phyloP scores from a whole-genome alignment of 2,329 filamentous ascomycete species.

The Cladophialophora carrionii region DNA sequence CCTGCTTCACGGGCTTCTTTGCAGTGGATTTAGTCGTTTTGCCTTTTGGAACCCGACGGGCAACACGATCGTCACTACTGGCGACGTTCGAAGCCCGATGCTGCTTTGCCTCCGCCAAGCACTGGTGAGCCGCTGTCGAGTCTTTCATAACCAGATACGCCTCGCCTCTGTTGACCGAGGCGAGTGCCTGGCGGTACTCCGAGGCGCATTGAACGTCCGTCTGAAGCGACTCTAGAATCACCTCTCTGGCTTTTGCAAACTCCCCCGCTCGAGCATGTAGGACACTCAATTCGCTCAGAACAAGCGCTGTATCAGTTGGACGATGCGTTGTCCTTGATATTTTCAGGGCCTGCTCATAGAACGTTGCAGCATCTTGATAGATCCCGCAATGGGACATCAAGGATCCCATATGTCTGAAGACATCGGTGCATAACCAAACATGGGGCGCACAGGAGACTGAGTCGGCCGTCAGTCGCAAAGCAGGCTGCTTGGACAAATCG shows the following conservation, averaged over 20 bases:
- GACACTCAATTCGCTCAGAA: constrained; percentile 24
- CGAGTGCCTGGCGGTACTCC: neutral
- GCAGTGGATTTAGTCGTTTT: neutral
- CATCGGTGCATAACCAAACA: constrained; percentile 71
- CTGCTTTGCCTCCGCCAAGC: constrained; percentile 16
- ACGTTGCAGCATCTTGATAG: constrained; percentile 85
- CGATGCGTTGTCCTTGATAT: constrained; percentile 58
- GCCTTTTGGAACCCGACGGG: neutral
- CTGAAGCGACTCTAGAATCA: neutral
- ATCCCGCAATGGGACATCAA: constrained; percentile 83
- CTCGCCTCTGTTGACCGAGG: constrained; percentile 25
- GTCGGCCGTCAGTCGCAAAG: constrained; percentile 42
- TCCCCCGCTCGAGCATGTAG: constrained; percentile 30
- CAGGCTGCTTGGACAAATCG: constrained; percentile 42
- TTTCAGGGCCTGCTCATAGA: constrained; percentile 79
- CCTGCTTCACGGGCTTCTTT: constrained; percentile 17
- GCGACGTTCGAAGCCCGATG: neutral
- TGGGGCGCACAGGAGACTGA: constrained; percentile 79
- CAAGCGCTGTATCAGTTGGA: neutral
- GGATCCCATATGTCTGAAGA: constrained; percentile 72
- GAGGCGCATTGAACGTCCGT: neutral
- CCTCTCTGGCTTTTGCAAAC: constrained; percentile 16
- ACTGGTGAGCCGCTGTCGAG: constrained; percentile 11
- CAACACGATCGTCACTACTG: neutral
- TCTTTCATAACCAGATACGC: constrained; percentile 20